These are phyloP conservation scores for Colletotrichum salicis DNA, from an alignment of 2,329 filamentous ascomycete genomes.

Conservation along the genomic window DNA sequence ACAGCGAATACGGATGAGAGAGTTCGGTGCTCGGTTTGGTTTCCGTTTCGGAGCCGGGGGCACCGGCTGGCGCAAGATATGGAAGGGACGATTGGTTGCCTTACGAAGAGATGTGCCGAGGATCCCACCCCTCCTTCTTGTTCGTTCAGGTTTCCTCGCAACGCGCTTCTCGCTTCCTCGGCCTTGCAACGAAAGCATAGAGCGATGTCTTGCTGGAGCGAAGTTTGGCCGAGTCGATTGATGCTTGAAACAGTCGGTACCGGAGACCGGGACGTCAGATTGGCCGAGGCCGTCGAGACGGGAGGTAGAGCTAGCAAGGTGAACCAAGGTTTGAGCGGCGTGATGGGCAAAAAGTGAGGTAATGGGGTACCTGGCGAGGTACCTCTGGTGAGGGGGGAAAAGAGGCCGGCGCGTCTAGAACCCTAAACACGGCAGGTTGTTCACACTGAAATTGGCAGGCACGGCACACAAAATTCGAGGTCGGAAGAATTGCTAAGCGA, in stretches of 20 bases:
- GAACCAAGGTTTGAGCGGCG: neutral
- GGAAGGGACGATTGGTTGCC: neutral
- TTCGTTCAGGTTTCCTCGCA: neutral
- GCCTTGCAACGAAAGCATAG: neutral
- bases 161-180: neutral
- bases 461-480: conserved; percentile 32
- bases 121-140: conserved; percentile 26
- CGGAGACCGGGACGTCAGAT: conserved; percentile 27
- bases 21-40: conserved; percentile 26
- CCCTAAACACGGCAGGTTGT: conserved; percentile 22
- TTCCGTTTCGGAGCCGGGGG: conserved; percentile 22
- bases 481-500: conserved; percentile 33
- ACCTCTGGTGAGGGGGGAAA: neutral
- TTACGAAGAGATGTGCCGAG: conserved; percentile 18
- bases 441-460: conserved; percentile 2
- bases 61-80: neutral
- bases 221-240: neutral
- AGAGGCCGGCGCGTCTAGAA: conserved; percentile 26
- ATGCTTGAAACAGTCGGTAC: neutral
- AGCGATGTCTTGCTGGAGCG: neutral
- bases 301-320: neutral
- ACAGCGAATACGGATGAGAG: conserved; percentile 13
- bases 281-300: conserved; percentile 12
- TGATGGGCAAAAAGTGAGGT: neutral
- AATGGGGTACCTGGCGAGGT: neutral